Conservation (phyloP, 2,329 filamentous ascomycete genomes). For the Sporothrix globosa region DNA sequence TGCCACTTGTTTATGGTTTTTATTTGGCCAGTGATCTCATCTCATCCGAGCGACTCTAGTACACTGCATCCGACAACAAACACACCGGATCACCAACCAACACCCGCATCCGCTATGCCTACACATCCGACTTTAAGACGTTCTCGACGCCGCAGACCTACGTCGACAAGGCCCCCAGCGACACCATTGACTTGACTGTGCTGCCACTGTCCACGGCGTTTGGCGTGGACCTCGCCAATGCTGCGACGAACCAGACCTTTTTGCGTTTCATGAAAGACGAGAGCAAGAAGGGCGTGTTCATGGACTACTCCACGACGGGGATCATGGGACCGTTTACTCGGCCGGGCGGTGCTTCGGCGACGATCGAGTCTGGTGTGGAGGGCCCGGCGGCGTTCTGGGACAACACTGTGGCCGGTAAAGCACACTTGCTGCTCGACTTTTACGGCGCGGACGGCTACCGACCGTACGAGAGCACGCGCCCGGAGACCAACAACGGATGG, state of each 20-base stretch:
- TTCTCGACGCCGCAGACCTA: slow-evolving; percentile 56
- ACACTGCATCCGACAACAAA: slow-evolving; percentile 50
- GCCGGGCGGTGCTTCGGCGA: slow-evolving; percentile 49
- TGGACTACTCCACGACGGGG: slow-evolving; percentile 53
- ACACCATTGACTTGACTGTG: slow-evolving; percentile 62
- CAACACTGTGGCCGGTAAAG: slow-evolving; percentile 46
- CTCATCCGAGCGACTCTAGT: slow-evolving; percentile 37
- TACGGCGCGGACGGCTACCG: slow-evolving; percentile 54
- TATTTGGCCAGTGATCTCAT: background rate
- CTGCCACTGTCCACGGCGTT: slow-evolving; percentile 48
- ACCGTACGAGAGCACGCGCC: slow-evolving; percentile 52
- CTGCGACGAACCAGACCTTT: slow-evolving; percentile 42
- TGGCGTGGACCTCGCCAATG: background rate
- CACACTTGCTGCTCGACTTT: slow-evolving; percentile 56
- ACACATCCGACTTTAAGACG: slow-evolving; percentile 59
- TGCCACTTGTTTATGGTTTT: background rate
- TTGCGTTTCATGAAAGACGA: slow-evolving; percentile 62
- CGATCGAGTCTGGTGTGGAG: slow-evolving; percentile 50
- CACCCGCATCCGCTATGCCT: slow-evolving; percentile 56
- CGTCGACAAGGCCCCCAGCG: slow-evolving; percentile 52
- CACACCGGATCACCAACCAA: slow-evolving; percentile 54
- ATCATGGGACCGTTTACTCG: slow-evolving; percentile 58
- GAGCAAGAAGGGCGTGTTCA: slow-evolving; percentile 55
- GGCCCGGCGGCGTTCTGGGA: slow-evolving; percentile 52
- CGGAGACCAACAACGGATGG: slow-evolving; percentile 52